phyloP scores from a whole-genome alignment of 139 green algal species.

The Chlorella sp. region DNA sequence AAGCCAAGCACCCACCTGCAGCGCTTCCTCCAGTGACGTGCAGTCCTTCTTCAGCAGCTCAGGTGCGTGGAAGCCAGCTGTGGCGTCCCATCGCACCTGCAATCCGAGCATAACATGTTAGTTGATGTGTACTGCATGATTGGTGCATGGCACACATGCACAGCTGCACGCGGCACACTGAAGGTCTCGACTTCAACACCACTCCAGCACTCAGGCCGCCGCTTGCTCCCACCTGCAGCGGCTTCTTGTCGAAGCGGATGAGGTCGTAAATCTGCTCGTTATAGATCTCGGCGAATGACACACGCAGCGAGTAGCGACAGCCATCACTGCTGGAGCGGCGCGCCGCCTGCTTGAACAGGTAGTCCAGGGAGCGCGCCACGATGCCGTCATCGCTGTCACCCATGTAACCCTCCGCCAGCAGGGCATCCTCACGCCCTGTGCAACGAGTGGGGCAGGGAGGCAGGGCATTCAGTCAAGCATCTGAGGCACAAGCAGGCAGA shows the following conservation, averaged over 20 bases:
- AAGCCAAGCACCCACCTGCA: conserved; percentile 28
- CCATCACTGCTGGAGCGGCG: conserved; percentile 9
- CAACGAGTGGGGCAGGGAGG: background rate
- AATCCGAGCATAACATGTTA: conserved; percentile 1
- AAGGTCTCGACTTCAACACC: no score
- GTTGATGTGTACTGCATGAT: no score
- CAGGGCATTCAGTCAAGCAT: no score
- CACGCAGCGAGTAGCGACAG: conserved; percentile 46
- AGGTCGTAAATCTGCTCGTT: conserved; percentile 91
- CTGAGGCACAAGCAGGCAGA: no score
- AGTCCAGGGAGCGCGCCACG: conserved; percentile 65
- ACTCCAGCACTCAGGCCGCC: background rate
- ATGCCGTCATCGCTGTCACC: conserved; percentile 80
- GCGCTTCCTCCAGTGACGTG: conserved; percentile 48
- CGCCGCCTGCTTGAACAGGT: conserved; percentile 75
- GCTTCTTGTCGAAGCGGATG: conserved; percentile 54
- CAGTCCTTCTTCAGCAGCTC: conserved; percentile 62
- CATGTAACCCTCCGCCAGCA: conserved; percentile 65
- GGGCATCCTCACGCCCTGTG: conserved; percentile 48
- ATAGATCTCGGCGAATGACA: conserved; percentile 92
- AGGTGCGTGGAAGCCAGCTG: conserved; percentile 81
- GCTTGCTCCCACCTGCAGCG: background rate
- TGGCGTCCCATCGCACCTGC: conserved; percentile 80
- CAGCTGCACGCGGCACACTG: background rate
- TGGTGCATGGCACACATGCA: background rate